Evolutionary conservation across 164 flowering plant species (phyloP), one percentile per base, ranked within the genome.

Genomic region (Echeveria elegans): DNA sequence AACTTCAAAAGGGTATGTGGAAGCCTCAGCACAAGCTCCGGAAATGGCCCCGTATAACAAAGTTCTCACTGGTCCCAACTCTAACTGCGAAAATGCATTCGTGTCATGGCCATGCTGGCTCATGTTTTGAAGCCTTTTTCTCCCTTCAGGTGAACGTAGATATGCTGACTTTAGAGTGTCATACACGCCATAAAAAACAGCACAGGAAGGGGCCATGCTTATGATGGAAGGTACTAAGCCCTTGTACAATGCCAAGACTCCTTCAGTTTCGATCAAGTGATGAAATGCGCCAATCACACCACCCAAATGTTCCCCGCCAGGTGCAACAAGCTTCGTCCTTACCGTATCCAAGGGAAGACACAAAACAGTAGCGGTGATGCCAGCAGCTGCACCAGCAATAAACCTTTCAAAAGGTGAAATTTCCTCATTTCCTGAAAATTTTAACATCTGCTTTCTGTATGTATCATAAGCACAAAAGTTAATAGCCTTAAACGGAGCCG

Each of bases 161-260:
- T 89, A 94, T 62, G 90, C 84, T 31, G 96, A 82, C 73, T 90
- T 89, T 70, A 94, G 62, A 58, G 86, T 85, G 73, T 89, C 98
- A 76, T 91, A 94, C n/a, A 90, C 97, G 14, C 97, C 87, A 69
- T 90, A 90, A 73, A 94, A 94, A 68, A 90, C 96, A 43, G 98
- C 98, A 63, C 90, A 87, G 28, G 98, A 86, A 63, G 97, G 97
- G 48, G 96, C 93, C 92, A 94, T 82, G 70, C 97, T 90, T n/a
- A 82, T 26, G 66, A 94, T 80, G 24, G 98, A 90, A n/a, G 97
- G 97, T 12, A 77, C 76, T 76, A 94, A 73, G 52, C 98, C 97
- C 72, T 82, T 90, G 79, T 91, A 94, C 73, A 94, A 90, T 18
- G 98, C 86, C 73, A 90, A 82, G 77, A 88, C 82, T 40, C 97